Conservation (phyloP, 768 basidiomycete genomes). For the Tephrocybe sp. region DNA sequence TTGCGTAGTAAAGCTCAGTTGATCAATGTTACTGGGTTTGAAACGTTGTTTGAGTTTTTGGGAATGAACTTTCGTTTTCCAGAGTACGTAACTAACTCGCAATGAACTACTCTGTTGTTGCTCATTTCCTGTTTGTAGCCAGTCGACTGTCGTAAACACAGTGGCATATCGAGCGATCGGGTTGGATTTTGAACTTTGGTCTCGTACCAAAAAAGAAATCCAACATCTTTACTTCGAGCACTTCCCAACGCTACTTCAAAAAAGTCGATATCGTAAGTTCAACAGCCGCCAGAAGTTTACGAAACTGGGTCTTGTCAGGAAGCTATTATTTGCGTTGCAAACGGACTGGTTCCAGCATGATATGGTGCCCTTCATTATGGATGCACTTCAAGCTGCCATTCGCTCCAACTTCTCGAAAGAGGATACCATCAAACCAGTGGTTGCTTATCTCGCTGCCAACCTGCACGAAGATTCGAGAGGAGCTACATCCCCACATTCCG, state of each 20-base stretch:
- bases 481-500: conserved; percentile 50
- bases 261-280: conserved; percentile 74
- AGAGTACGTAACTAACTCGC: conserved; percentile 48
- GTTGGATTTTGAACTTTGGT: conserved; percentile 91
- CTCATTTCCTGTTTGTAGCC: conserved; percentile 35
- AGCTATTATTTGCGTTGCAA: conserved; percentile 79
- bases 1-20: conserved; percentile 68
- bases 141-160: conserved; percentile 79
- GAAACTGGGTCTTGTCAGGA: conserved; percentile 70
- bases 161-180: conserved; percentile 81
- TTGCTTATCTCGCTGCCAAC: conserved; percentile 83
- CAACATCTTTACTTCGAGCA: conserved; percentile 79
- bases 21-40: conserved; percentile 79
- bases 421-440: conserved; percentile 78
- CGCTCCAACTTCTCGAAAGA: conserved; percentile 69
- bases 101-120: not conserved
- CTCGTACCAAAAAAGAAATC: conserved; percentile 65
- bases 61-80: conserved; percentile 82
- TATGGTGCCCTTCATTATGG: conserved; percentile 46
- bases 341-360: conserved; percentile 71
- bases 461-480: conserved; percentile 44
- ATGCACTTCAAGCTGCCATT: conserved; percentile 59
- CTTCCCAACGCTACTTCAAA: conserved; percentile 68
- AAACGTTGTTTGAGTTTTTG: conserved; percentile 81
- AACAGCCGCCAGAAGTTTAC: conserved; percentile 72